A percentile compares a stretch with the other conserved stretches of the same genome.
Conservation (phyloP, 1,284 basidiomycete genomes). For the Volvariella volvacea region DNA sequence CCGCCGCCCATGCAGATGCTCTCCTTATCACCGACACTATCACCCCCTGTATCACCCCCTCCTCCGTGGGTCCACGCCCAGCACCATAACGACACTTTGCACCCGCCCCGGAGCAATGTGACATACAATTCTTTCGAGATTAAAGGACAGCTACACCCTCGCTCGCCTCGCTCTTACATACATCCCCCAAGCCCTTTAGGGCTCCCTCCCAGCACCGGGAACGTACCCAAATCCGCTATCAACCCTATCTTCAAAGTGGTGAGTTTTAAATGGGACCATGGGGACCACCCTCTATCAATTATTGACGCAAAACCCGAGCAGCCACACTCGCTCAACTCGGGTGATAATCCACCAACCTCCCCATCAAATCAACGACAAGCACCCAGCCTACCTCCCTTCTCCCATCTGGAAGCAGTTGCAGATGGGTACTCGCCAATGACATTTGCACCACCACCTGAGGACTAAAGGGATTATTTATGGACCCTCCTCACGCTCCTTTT, state of each 20-base stretch:
- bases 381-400: constrained; percentile 66
- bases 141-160: constrained; percentile 32
- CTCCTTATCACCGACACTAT: constrained; percentile 58
- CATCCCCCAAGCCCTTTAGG: constrained; percentile 48
- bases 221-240: constrained; percentile 54
- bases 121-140: constrained; percentile 31
- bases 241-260: constrained; percentile 92
- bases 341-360: too few species aligned
- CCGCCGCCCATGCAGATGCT: constrained; percentile 69
- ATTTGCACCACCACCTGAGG: constrained; percentile 41
- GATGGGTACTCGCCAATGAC: constrained; percentile 61
- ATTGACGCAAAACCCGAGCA: too few species aligned
- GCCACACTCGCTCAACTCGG: too few species aligned
- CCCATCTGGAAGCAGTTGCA: constrained; percentile 74
- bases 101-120: constrained; percentile 25
- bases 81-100: constrained; percentile 31
- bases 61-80: constrained; percentile 49
- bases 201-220: constrained; percentile 34
- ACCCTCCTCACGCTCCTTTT: neutral
- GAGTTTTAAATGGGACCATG: constrained; percentile 36
- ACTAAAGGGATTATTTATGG: constrained; percentile 1
- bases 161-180: constrained; percentile 43
- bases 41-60: constrained; percentile 51
- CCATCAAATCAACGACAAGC: constrained; percentile 25
- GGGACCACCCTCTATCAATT: constrained; percentile 18